A percentile compares a stretch with the other conserved stretches of the same genome.
Conservation (phyloP, 768 basidiomycete species). For the Xanthoconium purpureum region DNA sequence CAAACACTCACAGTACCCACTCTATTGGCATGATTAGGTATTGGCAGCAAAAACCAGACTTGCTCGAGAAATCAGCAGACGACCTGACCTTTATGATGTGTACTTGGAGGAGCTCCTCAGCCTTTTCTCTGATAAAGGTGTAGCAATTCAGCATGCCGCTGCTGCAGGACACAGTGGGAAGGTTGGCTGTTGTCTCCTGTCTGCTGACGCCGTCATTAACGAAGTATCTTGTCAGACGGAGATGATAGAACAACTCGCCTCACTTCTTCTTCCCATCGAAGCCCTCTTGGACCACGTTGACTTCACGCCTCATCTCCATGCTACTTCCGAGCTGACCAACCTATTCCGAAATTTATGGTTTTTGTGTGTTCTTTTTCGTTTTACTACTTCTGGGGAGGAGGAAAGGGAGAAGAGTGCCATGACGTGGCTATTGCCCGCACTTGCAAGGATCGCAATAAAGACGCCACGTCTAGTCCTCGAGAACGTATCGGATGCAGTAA, state of each 20-base stretch:
- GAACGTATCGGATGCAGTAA: conserved; percentile 75
- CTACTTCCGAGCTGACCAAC: conserved; percentile 59
- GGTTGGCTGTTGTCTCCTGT: conserved; percentile 37
- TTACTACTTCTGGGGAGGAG: conserved; percentile 48
- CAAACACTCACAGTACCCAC: not conserved
- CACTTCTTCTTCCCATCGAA: conserved; percentile 87
- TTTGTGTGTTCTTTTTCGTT: conserved; percentile 81
- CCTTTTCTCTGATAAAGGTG: conserved; percentile 87
- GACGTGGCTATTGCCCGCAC: conserved; percentile 75
- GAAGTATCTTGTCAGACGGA: conserved; percentile 48
- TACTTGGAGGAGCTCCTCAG: conserved; percentile 84
- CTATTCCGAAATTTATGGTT: conserved; percentile 96
- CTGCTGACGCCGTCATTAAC: conserved; percentile 4
- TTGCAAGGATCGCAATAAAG: conserved; percentile 78
- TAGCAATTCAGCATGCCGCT: conserved; percentile 82
- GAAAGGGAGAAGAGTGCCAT: conserved; percentile 58
- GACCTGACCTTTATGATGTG: conserved; percentile 72
- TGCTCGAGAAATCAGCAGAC: conserved; percentile 69
- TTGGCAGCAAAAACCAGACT: conserved; percentile 89
- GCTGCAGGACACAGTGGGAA: conserved; percentile 64
- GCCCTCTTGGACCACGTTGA: conserved; percentile 72
- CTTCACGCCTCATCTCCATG: conserved; percentile 56
- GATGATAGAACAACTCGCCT: conserved; percentile 83
- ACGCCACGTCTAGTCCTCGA: conserved; percentile 86
- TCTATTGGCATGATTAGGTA: conserved; percentile 44